Percentiles rank a stretch among this genome's conserved stretches.
Evolutionary conservation across 2,329 filamentous ascomycete genomes (phyloP).

Genomic region (Phaeosphaeriaceae sp.): DNA sequence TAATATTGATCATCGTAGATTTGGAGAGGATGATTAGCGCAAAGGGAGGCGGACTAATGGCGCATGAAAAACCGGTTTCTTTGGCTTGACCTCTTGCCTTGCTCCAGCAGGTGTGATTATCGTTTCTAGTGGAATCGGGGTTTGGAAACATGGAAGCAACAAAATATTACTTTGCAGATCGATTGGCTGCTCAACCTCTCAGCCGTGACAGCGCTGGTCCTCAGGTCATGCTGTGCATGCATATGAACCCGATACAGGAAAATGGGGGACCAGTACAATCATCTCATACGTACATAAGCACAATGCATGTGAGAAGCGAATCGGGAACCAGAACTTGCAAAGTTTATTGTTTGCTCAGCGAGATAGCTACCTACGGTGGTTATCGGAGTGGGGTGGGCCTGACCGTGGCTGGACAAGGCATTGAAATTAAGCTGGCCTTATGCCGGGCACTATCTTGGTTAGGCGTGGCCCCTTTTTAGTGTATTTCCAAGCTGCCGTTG

Average conservation of each 20-base stretch:
- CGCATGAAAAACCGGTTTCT: constrained; percentile 16
- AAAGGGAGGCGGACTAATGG: no score
- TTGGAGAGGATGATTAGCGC: constrained; percentile 6
- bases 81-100: constrained; percentile 23
- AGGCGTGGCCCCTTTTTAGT: constrained; percentile 13
- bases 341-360: no score
- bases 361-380: no score
- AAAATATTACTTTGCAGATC: constrained; percentile 21
- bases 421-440: constrained; percentile 20
- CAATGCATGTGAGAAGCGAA: no score
- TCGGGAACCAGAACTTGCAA: no score
- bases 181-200: constrained; percentile 23
- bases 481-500: constrained; percentile 32
- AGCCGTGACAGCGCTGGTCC: constrained; percentile 13
- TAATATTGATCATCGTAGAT: constrained; percentile 14
- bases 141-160: constrained; percentile 8
- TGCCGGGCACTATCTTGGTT: constrained; percentile 19
- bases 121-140: no score
- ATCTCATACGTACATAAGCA: no score
- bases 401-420: constrained; percentile 6
- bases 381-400: not conserved
- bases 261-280: no score
- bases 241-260: constrained; percentile 11
- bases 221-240: constrained; percentile 27
- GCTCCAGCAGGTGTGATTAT: no score